These are phyloP conservation scores for Graphilbum sp. DNA, from an alignment of 2,329 filamentous ascomycete species.

Conservation along the genomic window DNA sequence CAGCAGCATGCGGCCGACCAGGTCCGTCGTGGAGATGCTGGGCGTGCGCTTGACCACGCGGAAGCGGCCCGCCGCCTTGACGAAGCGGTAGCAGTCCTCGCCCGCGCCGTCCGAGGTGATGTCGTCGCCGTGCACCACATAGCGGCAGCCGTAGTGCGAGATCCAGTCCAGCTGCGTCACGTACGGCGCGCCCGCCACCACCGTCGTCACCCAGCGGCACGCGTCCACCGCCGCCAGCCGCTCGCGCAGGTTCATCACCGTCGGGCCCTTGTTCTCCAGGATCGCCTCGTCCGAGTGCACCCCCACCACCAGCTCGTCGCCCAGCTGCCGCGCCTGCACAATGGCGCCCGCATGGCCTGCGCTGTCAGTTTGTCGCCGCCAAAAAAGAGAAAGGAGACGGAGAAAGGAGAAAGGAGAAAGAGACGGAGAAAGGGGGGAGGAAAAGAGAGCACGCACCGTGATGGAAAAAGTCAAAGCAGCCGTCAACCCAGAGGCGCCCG, in stretches of 20 bases:
- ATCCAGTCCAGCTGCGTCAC: conserved; percentile 92
- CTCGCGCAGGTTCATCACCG: conserved; percentile 88
- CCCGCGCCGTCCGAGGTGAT: conserved; percentile 61
- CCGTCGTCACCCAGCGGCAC: conserved; percentile 83
- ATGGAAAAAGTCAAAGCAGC: conserved; percentile 98
- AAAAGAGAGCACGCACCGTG: too few species aligned
- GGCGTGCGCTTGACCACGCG: conserved; percentile 94
- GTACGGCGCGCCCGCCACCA: conserved; percentile 76
- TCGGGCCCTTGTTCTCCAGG: conserved; percentile 90
- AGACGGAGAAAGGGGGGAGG: too few species aligned
- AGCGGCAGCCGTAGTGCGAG: conserved; percentile 84
- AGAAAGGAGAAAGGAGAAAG: too few species aligned
- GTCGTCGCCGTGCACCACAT: conserved; percentile 32
- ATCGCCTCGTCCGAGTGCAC: conserved; percentile 95
- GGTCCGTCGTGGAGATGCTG: conserved; percentile 89
- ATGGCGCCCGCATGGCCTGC: conserved; percentile 89
- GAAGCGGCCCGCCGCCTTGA: conserved; percentile 86
- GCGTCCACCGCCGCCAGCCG: conserved; percentile 81
- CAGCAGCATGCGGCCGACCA: conserved; percentile 94
- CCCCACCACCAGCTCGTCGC: conserved; percentile 75
- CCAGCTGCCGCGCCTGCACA: conserved; percentile 85
- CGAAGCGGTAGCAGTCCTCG: conserved; percentile 94
- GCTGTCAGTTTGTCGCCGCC: background rate
- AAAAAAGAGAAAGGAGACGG: background rate
- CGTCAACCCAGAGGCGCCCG: conserved; percentile 90